A percentile compares a stretch with the other conserved stretches of the same genome.
phyloP scores from a whole-genome alignment of 2,329 filamentous ascomycete genomes.

The Arthrinium phaeospermum region DNA sequence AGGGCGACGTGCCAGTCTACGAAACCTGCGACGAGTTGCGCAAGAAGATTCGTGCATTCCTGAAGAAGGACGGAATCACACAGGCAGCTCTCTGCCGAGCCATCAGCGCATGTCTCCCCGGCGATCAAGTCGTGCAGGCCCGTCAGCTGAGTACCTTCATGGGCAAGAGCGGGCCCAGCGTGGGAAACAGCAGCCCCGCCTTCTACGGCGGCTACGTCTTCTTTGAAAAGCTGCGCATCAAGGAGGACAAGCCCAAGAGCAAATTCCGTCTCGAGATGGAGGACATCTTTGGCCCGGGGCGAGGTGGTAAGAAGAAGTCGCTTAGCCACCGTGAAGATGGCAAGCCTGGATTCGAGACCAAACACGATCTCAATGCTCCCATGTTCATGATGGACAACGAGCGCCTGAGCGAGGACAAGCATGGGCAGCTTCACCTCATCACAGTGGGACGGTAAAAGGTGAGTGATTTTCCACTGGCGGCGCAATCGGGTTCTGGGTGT shows the following conservation, averaged over 20 bases:
- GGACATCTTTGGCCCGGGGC: constrained; percentile 44
- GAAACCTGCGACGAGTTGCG: constrained; percentile 65
- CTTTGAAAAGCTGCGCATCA: constrained; percentile 64
- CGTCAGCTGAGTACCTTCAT: constrained; percentile 55
- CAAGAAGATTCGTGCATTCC: constrained; percentile 58
- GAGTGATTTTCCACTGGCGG: background rate
- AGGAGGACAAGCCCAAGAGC: constrained; percentile 56
- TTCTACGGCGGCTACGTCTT: constrained; percentile 63
- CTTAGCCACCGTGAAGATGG: constrained; percentile 53
- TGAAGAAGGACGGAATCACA: constrained; percentile 52
- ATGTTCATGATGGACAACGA: constrained; percentile 24
- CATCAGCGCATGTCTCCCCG: constrained; percentile 45
- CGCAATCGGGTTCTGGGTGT: constrained; percentile 8
- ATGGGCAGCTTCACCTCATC: constrained; percentile 26
- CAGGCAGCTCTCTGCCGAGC: constrained; percentile 55
- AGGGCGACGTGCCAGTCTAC: constrained; percentile 52
- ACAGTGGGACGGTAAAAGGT: background rate
- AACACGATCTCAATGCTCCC: background rate
- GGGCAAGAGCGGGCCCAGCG: constrained; percentile 50
- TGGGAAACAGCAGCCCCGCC: constrained; percentile 51
- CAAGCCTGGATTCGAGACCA: constrained; percentile 34
- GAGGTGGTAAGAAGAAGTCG: constrained; percentile 47
- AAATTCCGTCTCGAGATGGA: constrained; percentile 58
- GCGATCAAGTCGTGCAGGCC: constrained; percentile 38
- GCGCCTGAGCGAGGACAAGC: constrained; percentile 25